phyloP scores from a whole-genome alignment of 768 basidiomycete genomes.

The Boletus reticulatus region DNA sequence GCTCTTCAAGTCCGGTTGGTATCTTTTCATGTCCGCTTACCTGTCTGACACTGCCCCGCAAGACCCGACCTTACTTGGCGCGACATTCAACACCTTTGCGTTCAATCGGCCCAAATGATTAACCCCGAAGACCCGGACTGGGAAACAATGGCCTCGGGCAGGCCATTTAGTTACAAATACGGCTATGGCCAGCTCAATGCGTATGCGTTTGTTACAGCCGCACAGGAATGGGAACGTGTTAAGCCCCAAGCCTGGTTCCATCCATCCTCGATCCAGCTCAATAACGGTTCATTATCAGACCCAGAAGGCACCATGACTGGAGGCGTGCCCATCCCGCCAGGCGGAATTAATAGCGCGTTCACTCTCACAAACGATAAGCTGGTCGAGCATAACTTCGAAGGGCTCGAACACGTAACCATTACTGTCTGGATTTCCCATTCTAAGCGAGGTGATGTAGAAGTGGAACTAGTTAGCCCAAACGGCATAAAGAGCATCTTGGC shows the following conservation, averaged over 20 bases:
- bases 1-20: conserved; percentile 81
- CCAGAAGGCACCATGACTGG: conserved; percentile 50
- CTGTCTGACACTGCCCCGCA: conserved; percentile 27
- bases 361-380: conserved; percentile 67
- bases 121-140: conserved; percentile 93
- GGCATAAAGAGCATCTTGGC: conserved; percentile 86
- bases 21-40: background rate
- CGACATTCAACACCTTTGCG: conserved; percentile 88
- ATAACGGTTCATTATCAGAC: conserved; percentile 51
- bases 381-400: conserved; percentile 74
- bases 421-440: conserved; percentile 91
- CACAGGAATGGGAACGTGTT: conserved; percentile 79
- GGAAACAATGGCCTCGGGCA: conserved; percentile 65
- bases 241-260: conserved; percentile 94
- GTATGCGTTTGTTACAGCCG: conserved; percentile 75
- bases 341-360: conserved; percentile 64
- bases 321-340: conserved; percentile 62
- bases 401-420: conserved; percentile 89
- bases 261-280: conserved; percentile 67
- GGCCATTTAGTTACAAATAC: conserved; percentile 83
- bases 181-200: conserved; percentile 91
- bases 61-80: conserved; percentile 95
- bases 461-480: conserved; percentile 81
- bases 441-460: conserved; percentile 88
- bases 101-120: conserved; percentile 71